A percentile compares a stretch with the other conserved stretches of the same genome.
These are phyloP conservation scores for Cyclostephanos invisitatus DNA, from an alignment of 108 stramenopile species.

Conservation along the genomic window DNA sequence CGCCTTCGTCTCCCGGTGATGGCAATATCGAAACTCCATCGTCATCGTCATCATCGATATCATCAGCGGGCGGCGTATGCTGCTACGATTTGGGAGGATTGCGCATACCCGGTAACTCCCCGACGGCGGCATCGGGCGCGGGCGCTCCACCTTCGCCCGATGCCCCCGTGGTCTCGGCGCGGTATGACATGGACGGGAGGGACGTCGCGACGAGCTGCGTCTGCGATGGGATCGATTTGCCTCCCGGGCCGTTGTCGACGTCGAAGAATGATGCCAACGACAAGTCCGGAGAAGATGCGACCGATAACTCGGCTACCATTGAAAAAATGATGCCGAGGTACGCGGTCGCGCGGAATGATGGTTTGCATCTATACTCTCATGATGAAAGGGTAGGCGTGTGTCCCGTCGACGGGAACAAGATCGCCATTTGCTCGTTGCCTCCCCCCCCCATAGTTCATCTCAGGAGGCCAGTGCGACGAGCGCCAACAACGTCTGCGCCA, in stretches of 20 bases:
- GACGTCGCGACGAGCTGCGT: constrained; percentile 54
- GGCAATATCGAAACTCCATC: background rate
- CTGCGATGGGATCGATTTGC: constrained; percentile 55
- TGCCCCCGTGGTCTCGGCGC: constrained; percentile 54
- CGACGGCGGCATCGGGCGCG: constrained; percentile 25
- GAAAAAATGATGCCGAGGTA: constrained; percentile 35
- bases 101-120: constrained; percentile 34
- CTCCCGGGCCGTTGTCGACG: constrained; percentile 13
- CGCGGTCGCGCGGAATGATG: constrained; percentile 69
- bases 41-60: constrained; percentile 24
- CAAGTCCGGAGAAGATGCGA: constrained; percentile 1
- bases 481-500: background rate
- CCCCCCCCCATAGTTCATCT: constrained; percentile 50
- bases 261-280: constrained; percentile 5
- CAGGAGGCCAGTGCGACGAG: constrained; percentile 22
- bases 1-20: background rate
- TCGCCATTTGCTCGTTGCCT: constrained; percentile 66
- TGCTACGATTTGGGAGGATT: constrained; percentile 78
- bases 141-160: constrained; percentile 24
- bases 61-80: constrained; percentile 63
- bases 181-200: constrained; percentile 83
- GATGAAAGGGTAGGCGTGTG: constrained; percentile 75
- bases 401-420: constrained; percentile 81
- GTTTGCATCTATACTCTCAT: constrained; percentile 73
- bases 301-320: background rate